These are phyloP conservation scores for Tephrocybe sp. DNA, from an alignment of 768 basidiomycete genomes.

Conservation along the genomic window DNA sequence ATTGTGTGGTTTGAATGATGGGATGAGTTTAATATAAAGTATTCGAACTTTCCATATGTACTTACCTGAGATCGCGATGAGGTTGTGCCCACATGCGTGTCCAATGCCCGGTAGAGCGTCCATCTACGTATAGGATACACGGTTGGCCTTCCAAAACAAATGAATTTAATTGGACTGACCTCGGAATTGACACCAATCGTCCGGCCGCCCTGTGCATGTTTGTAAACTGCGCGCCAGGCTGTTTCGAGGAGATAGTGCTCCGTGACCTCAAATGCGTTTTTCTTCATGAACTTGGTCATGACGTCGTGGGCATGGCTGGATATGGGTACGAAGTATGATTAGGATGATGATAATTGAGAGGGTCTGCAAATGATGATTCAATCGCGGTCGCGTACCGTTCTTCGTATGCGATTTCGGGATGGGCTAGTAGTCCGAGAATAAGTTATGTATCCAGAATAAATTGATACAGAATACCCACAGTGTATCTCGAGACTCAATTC, in stretches of 20 bases:
- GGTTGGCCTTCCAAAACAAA: background rate
- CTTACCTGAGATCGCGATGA: constrained; percentile 68
- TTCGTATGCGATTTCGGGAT: constrained; percentile 69
- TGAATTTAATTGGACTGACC: constrained; percentile 26
- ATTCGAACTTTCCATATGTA: too few species aligned
- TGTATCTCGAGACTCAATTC: constrained; percentile 70
- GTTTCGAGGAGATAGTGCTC: constrained; percentile 67
- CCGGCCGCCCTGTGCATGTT: constrained; percentile 61
- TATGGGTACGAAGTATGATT: background rate
- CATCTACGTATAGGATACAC: constrained; percentile 37
- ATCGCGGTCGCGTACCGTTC: constrained; percentile 48
- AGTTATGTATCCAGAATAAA: background rate
- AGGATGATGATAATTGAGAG: too few species aligned
- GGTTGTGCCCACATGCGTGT: constrained; percentile 81
- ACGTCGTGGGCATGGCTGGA: constrained; percentile 70
- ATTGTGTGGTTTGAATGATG: too few species aligned
- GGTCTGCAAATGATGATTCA: background rate
- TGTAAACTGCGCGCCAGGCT: constrained; percentile 71
- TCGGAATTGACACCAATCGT: constrained; percentile 81
- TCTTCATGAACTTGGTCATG: constrained; percentile 63
- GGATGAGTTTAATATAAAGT: too few species aligned
- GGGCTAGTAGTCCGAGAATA: constrained; percentile 35
- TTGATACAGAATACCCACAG: constrained; percentile 34
- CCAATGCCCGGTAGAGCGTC: constrained; percentile 60
- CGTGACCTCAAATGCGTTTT: constrained; percentile 62